Base-by-base conservation (phyloP, 441 rosid species). In the Populus tomentosa region DNA sequence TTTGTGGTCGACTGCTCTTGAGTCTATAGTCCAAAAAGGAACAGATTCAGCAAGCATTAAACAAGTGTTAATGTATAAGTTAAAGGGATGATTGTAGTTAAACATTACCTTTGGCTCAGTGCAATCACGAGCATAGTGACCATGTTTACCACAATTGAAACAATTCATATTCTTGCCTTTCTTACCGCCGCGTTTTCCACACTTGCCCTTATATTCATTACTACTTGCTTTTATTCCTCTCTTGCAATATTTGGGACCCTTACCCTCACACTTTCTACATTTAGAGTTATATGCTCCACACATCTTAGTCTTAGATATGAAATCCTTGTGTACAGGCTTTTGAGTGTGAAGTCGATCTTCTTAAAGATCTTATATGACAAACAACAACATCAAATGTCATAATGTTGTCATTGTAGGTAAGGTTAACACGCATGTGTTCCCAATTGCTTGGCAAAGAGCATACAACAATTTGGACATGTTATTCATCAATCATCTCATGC, bases 21-120 rank as follows among this genome's bases (percentile, higher is more conserved):
- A 50, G 2, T 50, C 2, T 50, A n/a, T 0, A 7, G 0, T 59
- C 0, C 0, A 7, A 56, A 20, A 38, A 38, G 3, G 0, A 20
- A 56, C 0, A 56, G 4, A 56, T 56, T 20, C 0, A 56, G 0
- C 10, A 56, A 56, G 24, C 23, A 56, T 56, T 2, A 56, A n/a
- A 18, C 1, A 56, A 20, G 0, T n/a, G 1, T 10, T 56, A 56
- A 56, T 1, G 0, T 56, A 56, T 2, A 56, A 2, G 23, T 56
- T 7, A 56, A 0, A n/a, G 0, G 4, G 24, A 56, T 56, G 5
- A 6, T n/a, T 7, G 1, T n/a, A 1, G 10, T 56, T 20, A 56
- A 20, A n/a, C 1, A 6, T 7, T 56, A 56, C 24, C 21, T 56
- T 56, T 56, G 10, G 4, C 24, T 56, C 0, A 56, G 0, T 20